These are phyloP conservation scores for Thermothelomyces thermophilus DNA, from an alignment of 2,329 filamentous ascomycete genomes.

Conservation along the genomic window DNA sequence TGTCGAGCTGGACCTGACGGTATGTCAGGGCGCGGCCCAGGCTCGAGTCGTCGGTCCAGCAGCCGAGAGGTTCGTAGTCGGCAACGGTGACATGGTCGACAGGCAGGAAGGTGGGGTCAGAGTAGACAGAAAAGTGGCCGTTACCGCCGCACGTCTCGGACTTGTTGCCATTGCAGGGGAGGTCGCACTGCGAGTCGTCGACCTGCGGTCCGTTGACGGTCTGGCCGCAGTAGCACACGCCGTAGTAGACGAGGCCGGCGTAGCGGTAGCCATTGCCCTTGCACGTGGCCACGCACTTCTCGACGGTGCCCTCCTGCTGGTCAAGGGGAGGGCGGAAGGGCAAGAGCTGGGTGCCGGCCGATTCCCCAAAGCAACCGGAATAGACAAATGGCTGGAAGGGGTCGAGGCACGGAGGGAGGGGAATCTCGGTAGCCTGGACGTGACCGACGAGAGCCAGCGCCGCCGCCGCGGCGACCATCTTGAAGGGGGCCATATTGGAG, in stretches of 20 bases:
- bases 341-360: constrained; percentile 31
- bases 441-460: constrained; percentile 33
- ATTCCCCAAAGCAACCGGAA: constrained; percentile 42
- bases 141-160: constrained; percentile 43
- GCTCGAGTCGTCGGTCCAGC: constrained; percentile 44
- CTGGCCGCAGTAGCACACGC: constrained; percentile 47
- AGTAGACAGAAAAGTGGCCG: constrained; percentile 41
- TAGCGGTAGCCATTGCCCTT: constrained; percentile 46
- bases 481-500: constrained; percentile 30
- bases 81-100: constrained; percentile 41
- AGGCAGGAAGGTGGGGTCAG: constrained; percentile 42
- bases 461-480: constrained; percentile 33
- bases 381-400: constrained; percentile 43
- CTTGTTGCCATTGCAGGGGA: constrained; percentile 44
- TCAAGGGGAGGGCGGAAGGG: constrained; percentile 34
- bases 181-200: constrained; percentile 48
- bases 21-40: constrained; percentile 41
- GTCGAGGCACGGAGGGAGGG: constrained; percentile 39
- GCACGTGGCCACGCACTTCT: constrained; percentile 43
- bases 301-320: constrained; percentile 38
- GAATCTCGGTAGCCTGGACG: constrained; percentile 35
- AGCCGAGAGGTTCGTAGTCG: constrained; percentile 55
- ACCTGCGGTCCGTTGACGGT: constrained; percentile 48
- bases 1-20: constrained; percentile 33
- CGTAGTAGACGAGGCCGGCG: constrained; percentile 46